A percentile compares a stretch with the other conserved stretches of the same genome.
phyloP scores from a whole-genome alignment of 2,329 filamentous ascomycete genomes.

The Aspergillus ibericus region DNA sequence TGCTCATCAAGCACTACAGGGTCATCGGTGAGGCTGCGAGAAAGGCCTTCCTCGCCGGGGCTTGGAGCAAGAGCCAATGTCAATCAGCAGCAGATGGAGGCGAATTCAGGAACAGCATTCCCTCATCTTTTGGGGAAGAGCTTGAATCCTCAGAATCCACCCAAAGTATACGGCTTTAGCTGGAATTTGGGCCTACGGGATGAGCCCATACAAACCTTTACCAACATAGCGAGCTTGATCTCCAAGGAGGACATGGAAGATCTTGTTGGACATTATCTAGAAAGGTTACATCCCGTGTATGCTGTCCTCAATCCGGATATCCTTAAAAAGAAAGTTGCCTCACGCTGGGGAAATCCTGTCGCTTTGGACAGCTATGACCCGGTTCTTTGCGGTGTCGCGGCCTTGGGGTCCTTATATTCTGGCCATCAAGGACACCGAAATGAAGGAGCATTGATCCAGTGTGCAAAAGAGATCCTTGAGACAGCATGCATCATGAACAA shows the following conservation, averaged over 20 bases:
- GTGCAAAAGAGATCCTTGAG: not conserved
- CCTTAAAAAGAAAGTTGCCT: conserved; percentile 18
- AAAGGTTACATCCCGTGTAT: conserved; percentile 54
- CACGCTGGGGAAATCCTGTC: not conserved
- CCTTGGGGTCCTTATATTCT: not conserved
- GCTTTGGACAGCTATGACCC: not conserved
- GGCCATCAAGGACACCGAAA: not conserved
- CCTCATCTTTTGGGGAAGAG: conserved; percentile 52
- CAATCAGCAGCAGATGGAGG: conserved; percentile 42
- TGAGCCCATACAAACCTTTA: not conserved
- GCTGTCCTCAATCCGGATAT: conserved; percentile 43
- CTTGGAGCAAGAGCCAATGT: not conserved
- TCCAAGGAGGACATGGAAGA: conserved; percentile 44
- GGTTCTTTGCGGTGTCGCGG: not conserved
- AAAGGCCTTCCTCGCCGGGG: not conserved
- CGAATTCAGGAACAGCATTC: conserved; percentile 58
- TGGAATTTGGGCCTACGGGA: not conserved
- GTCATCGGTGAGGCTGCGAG: not conserved
- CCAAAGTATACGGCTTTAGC: conserved; percentile 23
- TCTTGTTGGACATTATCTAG: conserved; percentile 51
- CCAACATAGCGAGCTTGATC: not conserved
- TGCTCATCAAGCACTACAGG: not conserved
- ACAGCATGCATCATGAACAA: conserved; percentile 17
- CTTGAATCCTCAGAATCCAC: conserved; percentile 54
- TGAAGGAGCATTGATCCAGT: not conserved